Evolutionary conservation across 78 protist genomes (phyloP).

Genomic region (Emiliania huxleyi): DNA sequence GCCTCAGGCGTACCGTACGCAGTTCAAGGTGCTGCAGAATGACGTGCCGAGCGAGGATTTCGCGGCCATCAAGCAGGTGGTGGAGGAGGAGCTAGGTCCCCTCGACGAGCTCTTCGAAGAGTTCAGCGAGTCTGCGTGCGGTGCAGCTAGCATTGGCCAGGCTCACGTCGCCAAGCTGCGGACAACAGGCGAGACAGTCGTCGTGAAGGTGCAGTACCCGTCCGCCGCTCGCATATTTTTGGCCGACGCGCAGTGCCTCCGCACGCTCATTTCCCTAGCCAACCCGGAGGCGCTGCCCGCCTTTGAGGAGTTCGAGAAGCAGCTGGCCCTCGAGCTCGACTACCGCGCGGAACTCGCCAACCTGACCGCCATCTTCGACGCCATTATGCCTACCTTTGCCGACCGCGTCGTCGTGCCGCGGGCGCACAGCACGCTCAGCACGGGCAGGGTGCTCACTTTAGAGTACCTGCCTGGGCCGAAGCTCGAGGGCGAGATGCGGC

Average conservation of each 20-base stretch:
- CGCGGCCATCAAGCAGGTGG: no score
- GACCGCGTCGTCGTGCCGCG: neutral
- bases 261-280: neutral
- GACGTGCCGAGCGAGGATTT: no score
- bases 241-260: constrained; percentile 32
- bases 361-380: neutral
- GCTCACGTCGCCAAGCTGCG: no score
- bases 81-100: no score
- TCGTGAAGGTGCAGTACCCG: constrained; percentile 50
- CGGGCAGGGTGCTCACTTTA: neutral
- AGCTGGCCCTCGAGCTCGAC: constrained; percentile 54
- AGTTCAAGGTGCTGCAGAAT: no score
- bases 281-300: constrained; percentile 39
- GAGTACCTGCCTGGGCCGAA: neutral
- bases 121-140: no score
- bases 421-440: neutral
- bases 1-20: no score
- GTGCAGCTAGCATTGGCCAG: no score
- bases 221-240: neutral
- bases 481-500: neutral
- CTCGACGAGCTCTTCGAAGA: no score
- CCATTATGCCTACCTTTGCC: neutral
- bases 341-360: neutral
- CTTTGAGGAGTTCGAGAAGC: constrained; percentile 38
- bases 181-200: constrained; percentile 51